Evolutionary conservation across 805 yeast genomes (phyloP).

Genomic region (Lipomyces sp.): DNA sequence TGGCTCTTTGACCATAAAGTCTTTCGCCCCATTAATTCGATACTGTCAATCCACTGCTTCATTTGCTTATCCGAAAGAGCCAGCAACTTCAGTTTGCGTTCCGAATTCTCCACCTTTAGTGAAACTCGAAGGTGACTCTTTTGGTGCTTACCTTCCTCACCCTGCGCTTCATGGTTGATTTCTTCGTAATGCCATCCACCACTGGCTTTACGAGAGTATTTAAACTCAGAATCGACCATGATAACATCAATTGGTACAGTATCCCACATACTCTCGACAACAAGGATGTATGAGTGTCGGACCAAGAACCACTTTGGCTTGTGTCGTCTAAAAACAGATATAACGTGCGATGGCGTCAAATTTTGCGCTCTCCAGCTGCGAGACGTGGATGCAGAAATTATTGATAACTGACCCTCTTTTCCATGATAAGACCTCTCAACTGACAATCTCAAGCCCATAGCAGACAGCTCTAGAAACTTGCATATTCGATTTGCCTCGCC

Average conservation of each 20-base stretch:
- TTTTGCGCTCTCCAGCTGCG: conserved; percentile 98
- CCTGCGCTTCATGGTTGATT: conserved; percentile 18
- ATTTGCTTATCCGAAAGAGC: conserved; percentile 69
- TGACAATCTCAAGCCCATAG: conserved; percentile 79
- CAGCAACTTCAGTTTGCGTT: conserved; percentile 73
- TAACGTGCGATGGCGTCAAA: conserved; percentile 73
- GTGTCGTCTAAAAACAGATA: conserved; percentile 88
- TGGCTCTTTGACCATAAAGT: conserved; percentile 75
- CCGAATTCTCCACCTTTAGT: conserved; percentile 65
- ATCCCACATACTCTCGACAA: conserved; percentile 82
- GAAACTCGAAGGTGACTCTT: conserved; percentile 35
- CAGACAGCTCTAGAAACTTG: conserved; percentile 88
- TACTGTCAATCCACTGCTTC: conserved; percentile 74
- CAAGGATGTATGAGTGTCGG: conserved; percentile 80
- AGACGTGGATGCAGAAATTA: conserved; percentile 79
- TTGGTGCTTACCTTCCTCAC: conserved; percentile 15
- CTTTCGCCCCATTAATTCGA: conserved; percentile 66
- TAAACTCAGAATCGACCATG: conserved; percentile 78
- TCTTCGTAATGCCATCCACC: conserved; percentile 21
- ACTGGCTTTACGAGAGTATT: conserved; percentile 49
- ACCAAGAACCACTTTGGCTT: conserved; percentile 91
- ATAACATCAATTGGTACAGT: conserved; percentile 92
- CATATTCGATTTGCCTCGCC: conserved; percentile 84
- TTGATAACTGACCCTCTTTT: conserved; percentile 83
- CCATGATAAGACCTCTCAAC: conserved; percentile 83